Evolutionary conservation across 2,329 filamentous ascomycete genomes (phyloP).

Genomic region (Cordyceps fumosorosea): DNA sequence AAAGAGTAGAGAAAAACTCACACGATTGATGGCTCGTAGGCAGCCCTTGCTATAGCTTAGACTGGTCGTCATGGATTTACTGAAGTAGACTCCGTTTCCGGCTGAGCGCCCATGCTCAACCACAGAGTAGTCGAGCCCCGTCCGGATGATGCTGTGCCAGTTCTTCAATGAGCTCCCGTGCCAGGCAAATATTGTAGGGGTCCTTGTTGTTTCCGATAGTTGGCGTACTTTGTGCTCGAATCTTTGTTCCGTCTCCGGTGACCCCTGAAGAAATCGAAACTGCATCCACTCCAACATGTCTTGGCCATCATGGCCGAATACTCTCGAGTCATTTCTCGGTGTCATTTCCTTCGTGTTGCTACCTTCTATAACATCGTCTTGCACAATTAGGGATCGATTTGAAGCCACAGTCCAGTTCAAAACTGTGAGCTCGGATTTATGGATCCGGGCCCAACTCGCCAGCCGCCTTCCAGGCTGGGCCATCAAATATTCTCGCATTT

Average conservation of each 20-base stretch:
- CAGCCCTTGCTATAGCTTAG: conserved; percentile 34
- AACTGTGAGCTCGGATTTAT: conserved; percentile 58
- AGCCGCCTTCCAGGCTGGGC: conserved; percentile 33
- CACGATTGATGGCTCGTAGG: background rate
- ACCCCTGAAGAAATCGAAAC: conserved; percentile 82
- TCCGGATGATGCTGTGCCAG: conserved; percentile 86
- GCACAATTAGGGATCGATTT: conserved; percentile 78
- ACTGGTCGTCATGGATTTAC: conserved; percentile 52
- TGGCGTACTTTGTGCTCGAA: conserved; percentile 59
- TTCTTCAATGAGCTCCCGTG: conserved; percentile 72
- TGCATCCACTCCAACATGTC: conserved; percentile 52
- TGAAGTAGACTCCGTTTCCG: conserved; percentile 80
- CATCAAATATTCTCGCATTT: conserved; percentile 48
- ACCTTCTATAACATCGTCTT: conserved; percentile 48
- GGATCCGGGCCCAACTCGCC: conserved; percentile 46
- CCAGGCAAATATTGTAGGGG: conserved; percentile 77
- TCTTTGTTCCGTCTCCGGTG: conserved; percentile 75
- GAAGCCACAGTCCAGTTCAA: conserved; percentile 86
- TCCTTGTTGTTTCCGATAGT: conserved; percentile 30
- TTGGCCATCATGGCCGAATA: too few relatives aligned
- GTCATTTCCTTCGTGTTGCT: too few relatives aligned
- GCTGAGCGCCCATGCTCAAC: conserved; percentile 59
- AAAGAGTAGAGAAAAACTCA: background rate
- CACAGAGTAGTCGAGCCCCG: conserved; percentile 67
- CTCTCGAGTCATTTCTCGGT: too few relatives aligned